Conservation (phyloP, 2,329 filamentous ascomycete species). For the Grosmannia serpens region DNA sequence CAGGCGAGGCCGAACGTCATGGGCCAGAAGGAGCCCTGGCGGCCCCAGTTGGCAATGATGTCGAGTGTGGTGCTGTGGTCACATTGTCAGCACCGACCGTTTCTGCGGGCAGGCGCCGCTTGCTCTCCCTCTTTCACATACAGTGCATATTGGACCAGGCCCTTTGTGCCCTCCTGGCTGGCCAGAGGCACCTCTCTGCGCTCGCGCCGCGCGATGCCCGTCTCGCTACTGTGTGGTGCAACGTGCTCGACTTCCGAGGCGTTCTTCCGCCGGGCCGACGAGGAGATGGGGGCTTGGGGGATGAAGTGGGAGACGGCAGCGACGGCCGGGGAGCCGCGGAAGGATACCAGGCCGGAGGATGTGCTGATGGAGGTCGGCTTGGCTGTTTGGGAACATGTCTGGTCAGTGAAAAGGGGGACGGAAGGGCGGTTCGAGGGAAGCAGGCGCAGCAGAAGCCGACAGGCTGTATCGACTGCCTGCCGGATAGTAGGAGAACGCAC, state of each 20-base stretch:
- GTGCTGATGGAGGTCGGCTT: conserved; percentile 38
- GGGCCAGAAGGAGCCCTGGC: conserved; percentile 77
- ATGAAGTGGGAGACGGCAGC: conserved; percentile 33
- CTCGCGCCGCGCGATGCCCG: conserved; percentile 39
- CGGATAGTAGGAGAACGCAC: conserved; percentile 21
- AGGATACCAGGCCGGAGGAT: conserved; percentile 45
- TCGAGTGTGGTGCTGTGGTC: conserved; percentile 59
- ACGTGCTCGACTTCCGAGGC: conserved; percentile 33
- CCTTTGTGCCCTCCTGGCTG: conserved; percentile 71
- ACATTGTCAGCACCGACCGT: not conserved
- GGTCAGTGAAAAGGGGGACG: not conserved
- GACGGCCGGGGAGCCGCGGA: conserved; percentile 33
- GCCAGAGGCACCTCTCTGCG: conserved; percentile 64
- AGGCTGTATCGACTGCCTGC: not conserved
- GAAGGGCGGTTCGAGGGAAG: too few relatives aligned
- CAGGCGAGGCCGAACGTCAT: conserved; percentile 83
- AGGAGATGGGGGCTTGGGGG: conserved; percentile 53
- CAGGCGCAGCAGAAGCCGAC: not conserved
- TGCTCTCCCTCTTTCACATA: conserved; percentile 34
- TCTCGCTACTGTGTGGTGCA: conserved; percentile 32
- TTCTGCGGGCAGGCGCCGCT: too few relatives aligned
- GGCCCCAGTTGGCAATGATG: conserved; percentile 70
- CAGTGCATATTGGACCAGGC: conserved; percentile 75
- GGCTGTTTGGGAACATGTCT: conserved; percentile 31
- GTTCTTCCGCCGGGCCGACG: conserved; percentile 52